These are phyloP conservation scores for Candida hungchunana DNA, from an alignment of 805 yeast species.

Conservation along the genomic window DNA sequence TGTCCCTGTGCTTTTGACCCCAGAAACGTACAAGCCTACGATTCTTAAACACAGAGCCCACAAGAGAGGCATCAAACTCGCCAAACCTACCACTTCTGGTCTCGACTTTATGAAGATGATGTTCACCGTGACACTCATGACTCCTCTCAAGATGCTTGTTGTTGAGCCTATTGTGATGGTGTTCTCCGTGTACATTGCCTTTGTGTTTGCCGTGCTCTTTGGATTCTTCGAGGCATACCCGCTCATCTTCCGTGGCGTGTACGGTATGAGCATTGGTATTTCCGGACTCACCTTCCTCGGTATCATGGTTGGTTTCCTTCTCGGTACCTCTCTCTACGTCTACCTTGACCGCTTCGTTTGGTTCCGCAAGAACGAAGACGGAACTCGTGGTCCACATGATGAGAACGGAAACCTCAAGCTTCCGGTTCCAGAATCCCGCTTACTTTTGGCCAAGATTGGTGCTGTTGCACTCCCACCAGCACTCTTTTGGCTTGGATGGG, in stretches of 20 bases:
- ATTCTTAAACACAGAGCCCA: constrained; percentile 57
- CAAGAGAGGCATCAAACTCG: constrained; percentile 51
- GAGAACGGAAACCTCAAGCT: constrained; percentile 46
- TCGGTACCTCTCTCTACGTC: constrained; percentile 52
- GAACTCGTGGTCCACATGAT: constrained; percentile 51
- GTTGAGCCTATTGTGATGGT: constrained; percentile 73
- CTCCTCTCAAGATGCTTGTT: constrained; percentile 65
- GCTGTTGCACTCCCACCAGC: constrained; percentile 62
- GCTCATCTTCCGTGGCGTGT: constrained; percentile 63
- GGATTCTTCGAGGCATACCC: constrained; percentile 82
- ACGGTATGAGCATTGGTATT: constrained; percentile 53
- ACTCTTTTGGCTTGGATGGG: constrained; percentile 82
- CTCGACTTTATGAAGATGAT: constrained; percentile 40
- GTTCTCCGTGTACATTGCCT: constrained; percentile 66
- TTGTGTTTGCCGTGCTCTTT: constrained; percentile 71
- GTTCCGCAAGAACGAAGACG: constrained; percentile 58
- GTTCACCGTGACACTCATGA: constrained; percentile 46
- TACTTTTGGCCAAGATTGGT: constrained; percentile 62
- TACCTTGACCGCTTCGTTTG: constrained; percentile 42
- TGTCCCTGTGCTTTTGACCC: constrained; percentile 44
- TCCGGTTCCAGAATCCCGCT: constrained; percentile 57
- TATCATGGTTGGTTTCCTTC: constrained; percentile 61
- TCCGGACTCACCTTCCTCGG: constrained; percentile 70
- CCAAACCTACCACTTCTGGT: constrained; percentile 32
- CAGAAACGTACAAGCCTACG: constrained; percentile 72